phyloP scores from a whole-genome alignment of 495 filamentous ascomycete species.

The Xylaria grammica region DNA sequence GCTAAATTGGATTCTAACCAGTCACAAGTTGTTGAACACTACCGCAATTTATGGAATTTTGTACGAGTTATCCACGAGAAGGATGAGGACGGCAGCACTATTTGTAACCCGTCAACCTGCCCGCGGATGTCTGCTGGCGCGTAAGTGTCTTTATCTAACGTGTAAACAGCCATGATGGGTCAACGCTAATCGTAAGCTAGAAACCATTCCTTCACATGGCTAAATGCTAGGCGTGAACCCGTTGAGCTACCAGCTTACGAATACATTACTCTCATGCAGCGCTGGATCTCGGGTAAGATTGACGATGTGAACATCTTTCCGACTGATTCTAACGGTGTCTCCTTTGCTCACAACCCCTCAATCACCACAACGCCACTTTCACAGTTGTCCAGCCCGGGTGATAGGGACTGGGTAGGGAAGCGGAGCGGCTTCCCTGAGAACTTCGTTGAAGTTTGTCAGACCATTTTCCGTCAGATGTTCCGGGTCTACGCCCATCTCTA shows the following conservation, averaged over 20 bases:
- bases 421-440: conserved; percentile 84
- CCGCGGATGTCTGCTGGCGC: conserved; percentile 90
- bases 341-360: conserved; percentile 60
- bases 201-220: conserved; percentile 89
- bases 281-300: conserved; percentile 92
- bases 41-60: conserved; percentile 82
- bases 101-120: conserved; percentile 83
- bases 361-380: conserved; percentile 65
- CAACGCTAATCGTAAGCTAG: conserved; percentile 47
- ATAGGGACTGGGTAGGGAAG: conserved; percentile 82
- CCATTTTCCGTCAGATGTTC: conserved; percentile 96
- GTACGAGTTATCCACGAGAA: conserved; percentile 80
- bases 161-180: not conserved
- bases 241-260: conserved; percentile 77
- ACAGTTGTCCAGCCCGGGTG: conserved; percentile 61
- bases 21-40: conserved; percentile 81
- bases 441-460: conserved; percentile 84
- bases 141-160: conserved; percentile 59
- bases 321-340: conserved; percentile 66
- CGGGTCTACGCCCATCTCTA: conserved; percentile 93
- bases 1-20: conserved; percentile 27
- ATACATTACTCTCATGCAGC: conserved; percentile 91
- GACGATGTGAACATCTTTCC: conserved; percentile 86
- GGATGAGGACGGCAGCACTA: conserved; percentile 70
- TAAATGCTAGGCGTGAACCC: conserved; percentile 66